Evolutionary conservation across 2,329 filamentous ascomycete genomes (phyloP).

Genomic region (Alternaria rosae): DNA sequence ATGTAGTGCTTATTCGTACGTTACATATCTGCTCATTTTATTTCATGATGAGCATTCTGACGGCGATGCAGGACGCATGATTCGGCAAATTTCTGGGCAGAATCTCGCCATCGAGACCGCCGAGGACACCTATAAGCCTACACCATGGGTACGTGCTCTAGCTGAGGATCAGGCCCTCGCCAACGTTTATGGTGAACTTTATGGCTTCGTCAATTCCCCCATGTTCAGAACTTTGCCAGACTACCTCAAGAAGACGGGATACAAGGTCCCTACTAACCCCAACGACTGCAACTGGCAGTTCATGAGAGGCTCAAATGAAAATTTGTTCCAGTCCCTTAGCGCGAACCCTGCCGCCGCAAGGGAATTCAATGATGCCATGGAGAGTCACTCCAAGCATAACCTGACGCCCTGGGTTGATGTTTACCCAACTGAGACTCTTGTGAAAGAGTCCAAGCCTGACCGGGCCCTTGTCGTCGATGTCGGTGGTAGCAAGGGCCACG

Average conservation of each 20-base stretch:
- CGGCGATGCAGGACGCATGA: neutral
- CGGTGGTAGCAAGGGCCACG: constrained; percentile 12
- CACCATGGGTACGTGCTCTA: constrained; percentile 6
- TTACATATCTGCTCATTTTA: neutral
- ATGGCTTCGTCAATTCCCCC: constrained; percentile 9
- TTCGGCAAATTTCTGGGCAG: constrained; percentile 1
- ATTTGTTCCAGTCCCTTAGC: constrained; percentile 9
- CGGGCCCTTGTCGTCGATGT: constrained; percentile 7
- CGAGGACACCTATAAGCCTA: constrained; percentile 9
- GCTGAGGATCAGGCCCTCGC: constrained; percentile 10
- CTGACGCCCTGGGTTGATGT: constrained; percentile 5
- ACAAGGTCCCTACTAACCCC: constrained; percentile 7
- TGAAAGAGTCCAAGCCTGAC: neutral
- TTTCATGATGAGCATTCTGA: neutral
- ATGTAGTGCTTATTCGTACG: neutral
- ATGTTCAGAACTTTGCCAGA: constrained; percentile 10
- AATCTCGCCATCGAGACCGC: constrained; percentile 4
- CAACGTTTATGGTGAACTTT: constrained; percentile 10
- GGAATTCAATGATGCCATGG: constrained; percentile 10
- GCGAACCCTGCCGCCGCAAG: constrained; percentile 10
- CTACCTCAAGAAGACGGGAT: constrained; percentile 9
- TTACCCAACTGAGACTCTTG: constrained; percentile 5
- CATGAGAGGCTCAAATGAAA: constrained; percentile 7
- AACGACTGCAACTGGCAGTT: constrained; percentile 12
- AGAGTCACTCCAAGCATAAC: constrained; percentile 5